Evolutionary conservation across 2,329 filamentous ascomycete genomes (phyloP).

Genomic region (Epichloe festucae): DNA sequence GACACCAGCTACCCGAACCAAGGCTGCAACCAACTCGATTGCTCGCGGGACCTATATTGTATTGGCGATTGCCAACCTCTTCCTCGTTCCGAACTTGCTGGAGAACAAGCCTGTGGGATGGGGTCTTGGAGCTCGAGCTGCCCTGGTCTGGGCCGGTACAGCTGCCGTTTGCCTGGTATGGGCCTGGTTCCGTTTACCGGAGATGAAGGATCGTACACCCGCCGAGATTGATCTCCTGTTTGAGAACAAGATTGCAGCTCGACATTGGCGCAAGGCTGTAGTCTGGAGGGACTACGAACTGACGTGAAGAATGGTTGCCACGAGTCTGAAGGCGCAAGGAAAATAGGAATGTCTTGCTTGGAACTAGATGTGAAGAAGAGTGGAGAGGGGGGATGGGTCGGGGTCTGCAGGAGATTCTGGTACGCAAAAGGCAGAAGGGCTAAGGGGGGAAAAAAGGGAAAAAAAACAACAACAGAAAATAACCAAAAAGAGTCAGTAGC

Average conservation of each 20-base stretch:
- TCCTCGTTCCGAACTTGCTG: slow-evolving; percentile 11
- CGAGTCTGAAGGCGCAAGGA: background rate
- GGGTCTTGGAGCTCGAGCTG: slow-evolving; percentile 10
- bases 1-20: slow-evolving; percentile 14
- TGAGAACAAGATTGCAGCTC: slow-evolving; percentile 11
- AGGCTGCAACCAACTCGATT: slow-evolving; percentile 11
- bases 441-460: no score
- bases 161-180: slow-evolving; percentile 8
- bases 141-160: slow-evolving; percentile 10
- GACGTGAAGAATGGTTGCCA: background rate
- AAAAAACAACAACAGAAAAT: no score
- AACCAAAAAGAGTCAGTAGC: no score
- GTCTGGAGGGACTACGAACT: background rate
- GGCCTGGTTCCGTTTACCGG: slow-evolving; percentile 13
- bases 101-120: slow-evolving; percentile 8
- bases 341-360: background rate
- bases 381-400: background rate
- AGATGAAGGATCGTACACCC: slow-evolving; percentile 11
- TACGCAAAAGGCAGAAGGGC: no score
- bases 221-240: slow-evolving; percentile 13
- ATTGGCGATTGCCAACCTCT: slow-evolving; percentile 10
- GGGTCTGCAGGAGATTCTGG: no score
- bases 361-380: background rate
- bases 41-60: slow-evolving; percentile 9
- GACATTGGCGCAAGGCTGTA: slow-evolving; percentile 6